Conservation (phyloP, 169 alveolate genomes). For the Eimeria falciformis region DNA sequence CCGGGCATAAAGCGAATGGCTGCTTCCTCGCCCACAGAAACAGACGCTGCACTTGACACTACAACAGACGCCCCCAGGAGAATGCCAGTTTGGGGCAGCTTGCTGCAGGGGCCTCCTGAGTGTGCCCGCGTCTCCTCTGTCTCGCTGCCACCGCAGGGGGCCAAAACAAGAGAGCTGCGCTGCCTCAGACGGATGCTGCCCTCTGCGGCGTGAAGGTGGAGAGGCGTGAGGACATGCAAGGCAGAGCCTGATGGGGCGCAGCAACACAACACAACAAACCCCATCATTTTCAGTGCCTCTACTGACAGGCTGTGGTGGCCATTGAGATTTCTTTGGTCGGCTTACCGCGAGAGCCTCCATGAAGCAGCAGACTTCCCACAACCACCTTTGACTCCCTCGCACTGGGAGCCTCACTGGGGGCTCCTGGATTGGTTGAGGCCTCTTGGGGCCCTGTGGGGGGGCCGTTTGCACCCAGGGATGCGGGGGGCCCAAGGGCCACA, state of each 20-base stretch:
- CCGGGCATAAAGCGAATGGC: conserved; percentile 39
- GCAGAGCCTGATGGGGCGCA: conserved; percentile 23
- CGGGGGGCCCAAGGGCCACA: background rate
- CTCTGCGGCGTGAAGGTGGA: conserved; percentile 55
- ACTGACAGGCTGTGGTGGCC: background rate
- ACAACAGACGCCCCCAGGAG: conserved; percentile 14
- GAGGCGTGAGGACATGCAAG: conserved; percentile 43
- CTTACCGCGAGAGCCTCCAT: conserved; percentile 61
- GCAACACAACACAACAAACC: background rate
- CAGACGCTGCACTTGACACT: conserved; percentile 51
- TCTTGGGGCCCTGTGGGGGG: background rate
- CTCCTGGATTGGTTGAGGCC: too few species aligned
- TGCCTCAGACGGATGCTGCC: conserved; percentile 56
- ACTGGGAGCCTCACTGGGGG: background rate
- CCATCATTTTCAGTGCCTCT: background rate
- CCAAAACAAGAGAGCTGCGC: conserved; percentile 54
- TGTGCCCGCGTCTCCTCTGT: background rate
- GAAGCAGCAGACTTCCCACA: conserved; percentile 59
- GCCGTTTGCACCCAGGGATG: background rate
- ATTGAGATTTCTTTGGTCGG: background rate
- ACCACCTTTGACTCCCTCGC: conserved; percentile 15
- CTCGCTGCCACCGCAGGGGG: conserved; percentile 41
- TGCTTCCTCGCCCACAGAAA: conserved; percentile 50
- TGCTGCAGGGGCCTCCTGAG: conserved; percentile 27
- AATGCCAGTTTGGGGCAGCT: background rate